Base-by-base conservation (phyloP, 106 monocot genomes). In the Xerophyta viscosa region DNA sequence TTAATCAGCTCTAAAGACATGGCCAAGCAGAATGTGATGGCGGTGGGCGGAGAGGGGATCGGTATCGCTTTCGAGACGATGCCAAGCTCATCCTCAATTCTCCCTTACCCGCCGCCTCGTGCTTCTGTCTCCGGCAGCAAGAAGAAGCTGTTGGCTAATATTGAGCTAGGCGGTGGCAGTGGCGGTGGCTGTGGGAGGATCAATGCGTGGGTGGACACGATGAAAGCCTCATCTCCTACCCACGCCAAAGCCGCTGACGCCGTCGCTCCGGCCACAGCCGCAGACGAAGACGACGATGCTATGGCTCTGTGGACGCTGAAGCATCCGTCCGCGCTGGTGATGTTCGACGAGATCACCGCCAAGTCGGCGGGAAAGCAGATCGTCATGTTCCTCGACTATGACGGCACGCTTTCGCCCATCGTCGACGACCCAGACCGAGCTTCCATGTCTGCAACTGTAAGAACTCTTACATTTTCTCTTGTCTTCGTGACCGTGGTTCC, bases 301-400 rank as follows among this genome's bases (percentile, higher is more conserved):
- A 39, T 39, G 6, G 39, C 39, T 2, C 6, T 39, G 39, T 39
- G 39, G 39, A 39, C 10, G 46, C 15, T 46, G 19, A 29, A 52
- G 24, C 58, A 70, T 22, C 82, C 81, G 9, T 81, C 81, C 4
- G 81, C 81, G 2, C 60, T 76, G 19, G 44, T n/a, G 2, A 64
- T 46, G 53, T 76, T 81, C 58, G 66, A 72, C 14, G 67, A 76
- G 47, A 56, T 81, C 8, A 54, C 26, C 14, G 29, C 24, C 12
- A 59, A 59, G 12, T 71, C 81, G 5, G 71, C 54, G 21, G 81
- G 76, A 59, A 81, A 81, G 54, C 57, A 54, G 43, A 72, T 76
- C 13, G 81, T 64, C 24, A 71, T 81, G 71, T 81, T 81, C 37
- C 68, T 81, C 22, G 81, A 81, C 67, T 81, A 81, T 44, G 81